Conservation (phyloP, 176 grass and related monocot species). For the Pharus latifolius region DNA sequence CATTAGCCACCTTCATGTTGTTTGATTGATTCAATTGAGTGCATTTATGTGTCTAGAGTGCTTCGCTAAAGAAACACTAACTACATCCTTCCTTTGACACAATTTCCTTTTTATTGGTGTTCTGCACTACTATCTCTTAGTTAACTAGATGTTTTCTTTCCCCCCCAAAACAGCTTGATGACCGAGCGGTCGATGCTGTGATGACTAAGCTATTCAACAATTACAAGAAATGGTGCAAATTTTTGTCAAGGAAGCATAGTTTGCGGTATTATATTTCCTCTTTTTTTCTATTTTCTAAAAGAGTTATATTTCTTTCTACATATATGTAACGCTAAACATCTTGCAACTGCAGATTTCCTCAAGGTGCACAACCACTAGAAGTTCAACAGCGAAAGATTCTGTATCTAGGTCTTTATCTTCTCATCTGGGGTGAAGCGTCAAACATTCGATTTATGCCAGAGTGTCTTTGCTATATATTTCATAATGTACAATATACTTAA, state of each 20-base stretch:
- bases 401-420: slow-evolving; percentile 89
- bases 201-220: slow-evolving; percentile 91
- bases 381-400: slow-evolving; percentile 80
- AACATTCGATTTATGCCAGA: slow-evolving; percentile 95
- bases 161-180: slow-evolving; percentile 65
- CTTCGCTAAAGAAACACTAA: slow-evolving; percentile 5
- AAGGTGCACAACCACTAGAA: slow-evolving; percentile 63
- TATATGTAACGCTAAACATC: slow-evolving; percentile 20
- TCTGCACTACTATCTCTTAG: neutral
- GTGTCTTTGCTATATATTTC: slow-evolving; percentile 97
- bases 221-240: slow-evolving; percentile 94
- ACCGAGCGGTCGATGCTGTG: slow-evolving; percentile 72
- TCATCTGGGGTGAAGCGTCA: slow-evolving; percentile 92
- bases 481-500: slow-evolving; percentile 52
- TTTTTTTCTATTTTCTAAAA: neutral
- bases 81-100: neutral
- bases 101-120: neutral
- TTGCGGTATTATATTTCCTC: slow-evolving; percentile 46
- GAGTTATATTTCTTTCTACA: neutral
- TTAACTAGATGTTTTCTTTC: slow-evolving; percentile 2
- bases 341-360: slow-evolving; percentile 40
- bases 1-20: neutral
- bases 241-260: slow-evolving; percentile 82
- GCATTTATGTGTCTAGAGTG: neutral
- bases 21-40: neutral